phyloP scores from a whole-genome alignment of 768 basidiomycete species.

The Suillus spraguei region DNA sequence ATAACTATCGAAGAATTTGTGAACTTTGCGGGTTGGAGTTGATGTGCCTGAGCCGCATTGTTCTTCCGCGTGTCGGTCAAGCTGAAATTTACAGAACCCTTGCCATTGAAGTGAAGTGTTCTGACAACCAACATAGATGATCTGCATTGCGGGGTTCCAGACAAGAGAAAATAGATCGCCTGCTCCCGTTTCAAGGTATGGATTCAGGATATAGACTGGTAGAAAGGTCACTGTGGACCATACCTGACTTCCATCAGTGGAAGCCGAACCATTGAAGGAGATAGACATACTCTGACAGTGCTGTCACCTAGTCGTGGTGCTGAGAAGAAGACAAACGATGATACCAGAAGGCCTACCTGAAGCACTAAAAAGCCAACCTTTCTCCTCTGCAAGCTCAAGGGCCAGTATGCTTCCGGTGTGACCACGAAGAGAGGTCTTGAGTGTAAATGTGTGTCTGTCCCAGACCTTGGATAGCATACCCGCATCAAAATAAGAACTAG shows the following conservation, averaged over 20 bases:
- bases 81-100: slow-evolving; percentile 45
- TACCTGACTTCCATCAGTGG: slow-evolving; percentile 47
- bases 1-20: slow-evolving; percentile 93
- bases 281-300: slow-evolving; percentile 70
- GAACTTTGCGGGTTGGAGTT: slow-evolving; percentile 54
- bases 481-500: background rate
- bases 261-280: slow-evolving; percentile 7
- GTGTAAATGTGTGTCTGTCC: slow-evolving; percentile 71
- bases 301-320: slow-evolving; percentile 66
- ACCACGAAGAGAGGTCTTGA: slow-evolving; percentile 71
- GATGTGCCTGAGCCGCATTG: slow-evolving; percentile 32
- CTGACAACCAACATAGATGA: slow-evolving; percentile 87
- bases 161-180: slow-evolving; percentile 88
- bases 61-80: slow-evolving; percentile 9
- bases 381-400: slow-evolving; percentile 73
- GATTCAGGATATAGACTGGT: slow-evolving; percentile 71
- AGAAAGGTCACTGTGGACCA: slow-evolving; percentile 77
- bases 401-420: slow-evolving; percentile 86
- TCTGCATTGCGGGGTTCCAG: slow-evolving; percentile 70
- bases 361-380: slow-evolving; percentile 87
- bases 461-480: slow-evolving; percentile 65
- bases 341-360: slow-evolving; percentile 56
- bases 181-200: slow-evolving; percentile 77
- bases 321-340: slow-evolving; percentile 5
- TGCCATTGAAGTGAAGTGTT: slow-evolving; percentile 94